Evolutionary conservation across 2,329 filamentous ascomycete species (phyloP).

Genomic region (Xylaria sp.): DNA sequence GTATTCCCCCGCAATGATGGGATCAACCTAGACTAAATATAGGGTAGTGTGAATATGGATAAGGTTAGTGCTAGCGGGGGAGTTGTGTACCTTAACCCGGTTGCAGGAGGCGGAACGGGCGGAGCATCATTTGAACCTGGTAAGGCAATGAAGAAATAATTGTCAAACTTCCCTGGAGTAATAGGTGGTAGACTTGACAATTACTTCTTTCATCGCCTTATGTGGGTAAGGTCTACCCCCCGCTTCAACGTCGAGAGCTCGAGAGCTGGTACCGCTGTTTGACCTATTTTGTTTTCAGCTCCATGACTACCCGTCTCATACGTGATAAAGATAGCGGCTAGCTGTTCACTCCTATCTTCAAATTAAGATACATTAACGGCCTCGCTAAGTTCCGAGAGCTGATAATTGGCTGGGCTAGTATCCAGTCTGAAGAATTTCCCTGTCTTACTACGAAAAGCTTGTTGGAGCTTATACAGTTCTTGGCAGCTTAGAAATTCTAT

Average conservation of each 20-base stretch:
- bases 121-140: background rate
- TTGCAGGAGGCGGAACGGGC: conserved; percentile 5
- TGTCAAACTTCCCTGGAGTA: too few relatives aligned
- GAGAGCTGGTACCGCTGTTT: too few relatives aligned
- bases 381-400: background rate
- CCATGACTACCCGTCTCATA: background rate
- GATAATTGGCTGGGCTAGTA: too few relatives aligned
- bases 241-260: too few relatives aligned
- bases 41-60: background rate
- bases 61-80: conserved; percentile 3
- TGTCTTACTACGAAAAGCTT: background rate
- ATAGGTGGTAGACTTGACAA: too few relatives aligned
- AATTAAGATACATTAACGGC: background rate
- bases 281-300: background rate
- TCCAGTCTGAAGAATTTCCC: too few relatives aligned
- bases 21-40: background rate
- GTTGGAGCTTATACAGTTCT: background rate
- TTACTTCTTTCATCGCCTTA: too few relatives aligned
- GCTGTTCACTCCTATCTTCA: background rate
- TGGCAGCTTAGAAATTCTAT: background rate
- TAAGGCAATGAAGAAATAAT: too few relatives aligned
- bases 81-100: background rate
- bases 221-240: too few relatives aligned
- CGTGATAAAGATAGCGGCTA: background rate
- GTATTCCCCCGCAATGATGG: background rate